These are phyloP conservation scores for Metroxylon sagu DNA, from an alignment of 176 grass and related monocot genomes.

Conservation along the genomic window DNA sequence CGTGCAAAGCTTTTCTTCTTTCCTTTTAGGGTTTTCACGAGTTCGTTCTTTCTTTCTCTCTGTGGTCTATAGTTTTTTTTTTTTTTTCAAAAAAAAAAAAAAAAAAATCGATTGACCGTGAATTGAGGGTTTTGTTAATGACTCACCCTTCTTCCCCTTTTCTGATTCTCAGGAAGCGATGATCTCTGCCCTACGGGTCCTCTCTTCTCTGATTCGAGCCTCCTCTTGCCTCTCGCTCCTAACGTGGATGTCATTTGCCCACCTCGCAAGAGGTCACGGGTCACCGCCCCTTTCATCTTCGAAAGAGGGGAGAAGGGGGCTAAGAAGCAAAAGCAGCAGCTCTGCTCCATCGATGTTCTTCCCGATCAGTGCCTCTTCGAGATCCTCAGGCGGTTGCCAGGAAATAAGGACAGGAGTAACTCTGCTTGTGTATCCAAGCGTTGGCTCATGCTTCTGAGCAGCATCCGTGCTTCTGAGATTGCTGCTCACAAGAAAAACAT, in stretches of 20 bases:
- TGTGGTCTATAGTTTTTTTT: too few relatives aligned
- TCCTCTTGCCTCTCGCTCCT: slow-evolving; percentile 30
- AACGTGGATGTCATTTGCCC: slow-evolving; percentile 28
- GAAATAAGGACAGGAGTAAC: slow-evolving; percentile 40
- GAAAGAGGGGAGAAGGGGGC: slow-evolving; percentile 5
- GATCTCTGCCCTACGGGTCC: too few relatives aligned
- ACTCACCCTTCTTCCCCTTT: too few relatives aligned
- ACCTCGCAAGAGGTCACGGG: slow-evolving; percentile 60
- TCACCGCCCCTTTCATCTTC: slow-evolving; percentile 50
- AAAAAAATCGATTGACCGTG: too few relatives aligned
- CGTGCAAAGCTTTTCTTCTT: too few relatives aligned
- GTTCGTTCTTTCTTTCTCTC: too few relatives aligned
- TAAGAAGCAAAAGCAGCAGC: slow-evolving; percentile 33
- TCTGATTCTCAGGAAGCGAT: too few relatives aligned
- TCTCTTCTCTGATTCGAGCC: slow-evolving; percentile 20
- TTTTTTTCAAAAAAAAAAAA: too few relatives aligned
- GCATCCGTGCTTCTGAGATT: slow-evolving; percentile 67
- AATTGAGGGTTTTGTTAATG: too few relatives aligned
- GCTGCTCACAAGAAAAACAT: not conserved
- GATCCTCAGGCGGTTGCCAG: slow-evolving; percentile 66
- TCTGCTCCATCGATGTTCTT: slow-evolving; percentile 52
- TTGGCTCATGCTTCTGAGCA: slow-evolving; percentile 58
- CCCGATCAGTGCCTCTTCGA: slow-evolving; percentile 91
- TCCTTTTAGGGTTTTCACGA: too few relatives aligned
- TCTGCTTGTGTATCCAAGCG: slow-evolving; percentile 74